A percentile compares a stretch with the other conserved stretches of the same genome.
phyloP scores from a whole-genome alignment of 371 early-diverging fungal genomes.

The Mycotypha africana region DNA sequence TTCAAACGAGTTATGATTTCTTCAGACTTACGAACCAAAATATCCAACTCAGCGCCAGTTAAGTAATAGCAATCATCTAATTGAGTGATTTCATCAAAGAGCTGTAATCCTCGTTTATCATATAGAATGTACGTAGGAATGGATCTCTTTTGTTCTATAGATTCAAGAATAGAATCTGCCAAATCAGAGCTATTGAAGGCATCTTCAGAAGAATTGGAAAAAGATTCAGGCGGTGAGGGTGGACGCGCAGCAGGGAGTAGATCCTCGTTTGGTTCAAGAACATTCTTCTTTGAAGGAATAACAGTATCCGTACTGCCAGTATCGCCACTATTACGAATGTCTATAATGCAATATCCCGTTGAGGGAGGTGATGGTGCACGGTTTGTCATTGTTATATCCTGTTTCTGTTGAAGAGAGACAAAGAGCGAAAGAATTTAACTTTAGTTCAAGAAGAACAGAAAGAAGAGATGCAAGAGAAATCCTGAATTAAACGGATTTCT shows the following conservation, averaged over 20 bases:
- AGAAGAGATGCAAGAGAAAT: no score
- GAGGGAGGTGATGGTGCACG: constrained; percentile 20
- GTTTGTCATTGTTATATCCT: background rate
- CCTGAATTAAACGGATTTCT: no score
- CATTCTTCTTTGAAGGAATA: no score
- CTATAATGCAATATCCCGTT: constrained; percentile 35
- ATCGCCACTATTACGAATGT: constrained; percentile 20
- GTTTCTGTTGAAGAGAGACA: no score
- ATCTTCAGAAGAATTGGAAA: constrained; percentile 26
- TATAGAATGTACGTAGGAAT: constrained; percentile 79
- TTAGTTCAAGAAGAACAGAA: no score
- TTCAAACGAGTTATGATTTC: constrained; percentile 61
- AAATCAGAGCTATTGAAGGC: constrained; percentile 38
- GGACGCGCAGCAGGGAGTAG: no score
- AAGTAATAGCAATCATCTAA: constrained; percentile 78
- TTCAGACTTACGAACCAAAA: constrained; percentile 58
- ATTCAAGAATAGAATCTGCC: constrained; percentile 41
- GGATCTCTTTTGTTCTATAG: constrained; percentile 40
- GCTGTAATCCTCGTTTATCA: constrained; percentile 75
- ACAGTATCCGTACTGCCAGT: background rate
- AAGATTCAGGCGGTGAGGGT: constrained; percentile 31
- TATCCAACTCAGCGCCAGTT: constrained; percentile 76
- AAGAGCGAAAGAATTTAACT: no score
- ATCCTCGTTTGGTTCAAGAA: background rate
- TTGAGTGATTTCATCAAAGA: constrained; percentile 87